Evolutionary conservation across 108 stramenopile genomes (phyloP).

Genomic region (Nannochloropsis oceanica): DNA sequence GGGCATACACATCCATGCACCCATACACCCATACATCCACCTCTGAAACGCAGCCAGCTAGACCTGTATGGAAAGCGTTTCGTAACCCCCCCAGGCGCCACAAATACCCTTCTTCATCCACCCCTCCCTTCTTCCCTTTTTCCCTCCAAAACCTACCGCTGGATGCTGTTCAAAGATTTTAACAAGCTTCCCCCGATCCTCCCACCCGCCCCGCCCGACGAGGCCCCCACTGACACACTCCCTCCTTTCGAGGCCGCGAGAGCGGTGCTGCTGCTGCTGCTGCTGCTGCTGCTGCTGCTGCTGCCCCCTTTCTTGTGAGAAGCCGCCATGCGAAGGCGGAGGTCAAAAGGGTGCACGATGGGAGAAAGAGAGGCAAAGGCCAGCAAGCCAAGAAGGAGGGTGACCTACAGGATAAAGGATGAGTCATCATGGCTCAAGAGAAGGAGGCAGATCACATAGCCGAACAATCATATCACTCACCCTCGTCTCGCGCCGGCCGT

Average conservation of each 20-base stretch:
- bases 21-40: not conserved
- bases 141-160: not conserved
- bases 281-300: not conserved
- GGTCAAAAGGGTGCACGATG: not conserved
- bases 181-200: not conserved
- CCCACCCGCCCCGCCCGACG: not conserved
- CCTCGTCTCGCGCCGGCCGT: too few species aligned
- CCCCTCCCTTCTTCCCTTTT: too few species aligned
- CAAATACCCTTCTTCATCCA: too few species aligned
- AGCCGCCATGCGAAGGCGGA: not conserved
- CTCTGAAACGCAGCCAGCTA: too few species aligned
- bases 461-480: too few species aligned
- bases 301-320: not conserved
- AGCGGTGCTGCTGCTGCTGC: not conserved
- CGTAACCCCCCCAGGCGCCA: too few species aligned
- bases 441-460: too few species aligned
- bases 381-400: not conserved
- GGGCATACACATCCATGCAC: not conserved
- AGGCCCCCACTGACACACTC: not conserved
- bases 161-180: not conserved
- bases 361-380: not conserved
- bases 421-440: too few species aligned
- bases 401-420: too few species aligned
- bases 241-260: not conserved
- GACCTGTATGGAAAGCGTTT: too few species aligned